A percentile compares a stretch with the other conserved stretches of the same genome.
These are phyloP conservation scores for Podaxis carcinomalis DNA, from an alignment of 768 basidiomycete species.

Conservation along the genomic window DNA sequence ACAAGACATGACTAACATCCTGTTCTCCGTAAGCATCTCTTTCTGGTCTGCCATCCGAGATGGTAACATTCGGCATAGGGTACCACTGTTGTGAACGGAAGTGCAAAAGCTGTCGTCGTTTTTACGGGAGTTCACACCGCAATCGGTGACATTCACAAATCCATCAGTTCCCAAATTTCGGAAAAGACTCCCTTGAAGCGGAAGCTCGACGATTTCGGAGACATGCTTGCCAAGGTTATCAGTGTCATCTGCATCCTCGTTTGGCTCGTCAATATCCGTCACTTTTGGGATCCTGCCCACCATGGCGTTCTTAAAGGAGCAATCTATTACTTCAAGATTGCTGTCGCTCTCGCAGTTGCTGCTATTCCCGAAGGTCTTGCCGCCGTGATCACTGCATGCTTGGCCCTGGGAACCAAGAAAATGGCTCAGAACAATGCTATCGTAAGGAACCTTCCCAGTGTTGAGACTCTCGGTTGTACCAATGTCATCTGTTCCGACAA, in stretches of 20 bases:
- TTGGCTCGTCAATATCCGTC: constrained; percentile 95
- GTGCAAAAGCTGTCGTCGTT: constrained; percentile 80
- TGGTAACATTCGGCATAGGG: constrained; percentile 46
- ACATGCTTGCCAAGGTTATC: constrained; percentile 97
- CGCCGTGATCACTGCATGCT: constrained; percentile 94
- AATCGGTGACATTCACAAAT: constrained; percentile 96
- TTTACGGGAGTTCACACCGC: constrained; percentile 86
- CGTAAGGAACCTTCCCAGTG: constrained; percentile 91
- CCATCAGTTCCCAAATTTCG: constrained; percentile 86
- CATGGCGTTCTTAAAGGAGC: constrained; percentile 89
- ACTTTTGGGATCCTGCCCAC: constrained; percentile 95
- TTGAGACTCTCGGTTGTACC: constrained; percentile 96
- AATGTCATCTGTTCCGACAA: constrained; percentile 99
- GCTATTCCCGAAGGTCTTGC: constrained; percentile 99
- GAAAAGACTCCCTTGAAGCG: constrained; percentile 98
- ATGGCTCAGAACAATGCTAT: constrained; percentile 99
- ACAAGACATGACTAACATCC: constrained; percentile 97
- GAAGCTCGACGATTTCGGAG: constrained; percentile 97
- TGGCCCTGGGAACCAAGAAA: constrained; percentile 96
- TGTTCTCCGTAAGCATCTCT: constrained; percentile 69
- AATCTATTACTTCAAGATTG: constrained; percentile 99
- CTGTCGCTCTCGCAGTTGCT: constrained; percentile 97
- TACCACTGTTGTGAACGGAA: constrained; percentile 95
- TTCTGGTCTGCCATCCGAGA: background rate
- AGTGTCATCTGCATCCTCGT: constrained; percentile 95